A percentile compares a stretch with the other conserved stretches of the same genome.
phyloP scores from a whole-genome alignment of 1,139 yeast genomes.

The Lodderomyces margitis region DNA sequence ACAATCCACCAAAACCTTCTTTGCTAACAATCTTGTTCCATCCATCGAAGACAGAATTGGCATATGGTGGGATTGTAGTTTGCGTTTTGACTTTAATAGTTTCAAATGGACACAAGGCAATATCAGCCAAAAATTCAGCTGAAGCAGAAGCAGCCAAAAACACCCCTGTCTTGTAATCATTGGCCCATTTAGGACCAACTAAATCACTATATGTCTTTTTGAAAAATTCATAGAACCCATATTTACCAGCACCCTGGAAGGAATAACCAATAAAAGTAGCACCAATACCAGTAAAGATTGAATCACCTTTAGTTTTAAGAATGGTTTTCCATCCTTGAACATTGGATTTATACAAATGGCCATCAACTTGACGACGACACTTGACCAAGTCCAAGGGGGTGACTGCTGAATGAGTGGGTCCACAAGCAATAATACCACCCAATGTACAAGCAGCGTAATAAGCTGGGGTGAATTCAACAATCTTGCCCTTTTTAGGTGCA shows the following conservation, averaged over 20 bases:
- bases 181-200: constrained; percentile 64
- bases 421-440: constrained; percentile 92
- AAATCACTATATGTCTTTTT: constrained; percentile 71
- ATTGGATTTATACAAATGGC: constrained; percentile 69
- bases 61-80: constrained; percentile 84
- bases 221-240: constrained; percentile 89
- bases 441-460: constrained; percentile 81
- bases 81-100: constrained; percentile 92
- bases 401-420: constrained; percentile 90
- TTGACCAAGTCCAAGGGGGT: constrained; percentile 92
- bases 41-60: constrained; percentile 61
- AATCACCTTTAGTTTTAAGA: constrained; percentile 71
- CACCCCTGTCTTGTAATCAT: constrained; percentile 67
- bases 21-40: constrained; percentile 60
- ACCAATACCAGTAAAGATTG: constrained; percentile 81
- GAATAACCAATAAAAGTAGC: constrained; percentile 92
- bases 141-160: constrained; percentile 84
- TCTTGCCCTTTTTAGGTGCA: constrained; percentile 2
- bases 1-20: constrained; percentile 72
- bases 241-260: constrained; percentile 94
- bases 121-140: constrained; percentile 90
- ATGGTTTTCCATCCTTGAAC: constrained; percentile 77
- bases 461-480: constrained; percentile 59
- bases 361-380: constrained; percentile 85
- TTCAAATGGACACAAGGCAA: constrained; percentile 88